These are phyloP conservation scores for Saccharomyces paradoxus DNA, from an alignment of 805 yeast species.

Conservation along the genomic window DNA sequence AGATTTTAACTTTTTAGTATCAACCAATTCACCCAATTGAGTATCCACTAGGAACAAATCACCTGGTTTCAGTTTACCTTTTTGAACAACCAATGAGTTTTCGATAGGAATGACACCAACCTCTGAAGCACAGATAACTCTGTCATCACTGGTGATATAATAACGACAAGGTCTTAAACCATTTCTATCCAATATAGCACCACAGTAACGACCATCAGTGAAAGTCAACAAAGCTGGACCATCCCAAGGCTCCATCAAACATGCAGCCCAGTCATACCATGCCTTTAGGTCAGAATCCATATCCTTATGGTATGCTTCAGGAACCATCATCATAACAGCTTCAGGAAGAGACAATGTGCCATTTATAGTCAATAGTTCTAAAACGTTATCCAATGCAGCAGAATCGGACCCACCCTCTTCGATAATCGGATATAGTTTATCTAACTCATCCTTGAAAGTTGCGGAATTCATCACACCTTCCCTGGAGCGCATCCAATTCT, in stretches of 20 bases:
- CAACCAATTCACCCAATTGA: slow-evolving; percentile 84
- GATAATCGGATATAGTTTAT: slow-evolving; percentile 84
- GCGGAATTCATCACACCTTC: slow-evolving; percentile 92
- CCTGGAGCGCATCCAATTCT: slow-evolving; percentile 98
- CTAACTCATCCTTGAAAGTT: slow-evolving; percentile 85
- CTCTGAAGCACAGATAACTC: slow-evolving; percentile 96
- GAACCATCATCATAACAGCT: slow-evolving; percentile 93
- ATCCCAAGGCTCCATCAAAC: slow-evolving; percentile 99
- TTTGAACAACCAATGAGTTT: slow-evolving; percentile 70
- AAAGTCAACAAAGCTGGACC: slow-evolving; percentile 97
- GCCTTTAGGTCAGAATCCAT: slow-evolving; percentile 92
- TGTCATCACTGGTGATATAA: slow-evolving; percentile 88
- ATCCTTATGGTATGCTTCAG: slow-evolving; percentile 97
- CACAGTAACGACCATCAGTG: slow-evolving; percentile 96
- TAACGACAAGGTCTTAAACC: slow-evolving; percentile 98
- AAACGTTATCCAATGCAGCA: slow-evolving; percentile 93
- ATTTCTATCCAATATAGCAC: slow-evolving; percentile 95
- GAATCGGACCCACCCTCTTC: slow-evolving; percentile 99
- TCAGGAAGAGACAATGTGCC: slow-evolving; percentile 91
- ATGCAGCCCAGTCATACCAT: slow-evolving; percentile 98
- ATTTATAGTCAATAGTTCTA: slow-evolving; percentile 83
- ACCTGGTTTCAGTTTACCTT: slow-evolving; percentile 94
- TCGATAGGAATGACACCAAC: slow-evolving; percentile 93
- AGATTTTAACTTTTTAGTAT: slow-evolving; percentile 79
- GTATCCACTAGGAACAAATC: slow-evolving; percentile 94